These are phyloP conservation scores for Teratosphaeriaceae sp. DNA, from an alignment of 2,329 filamentous ascomycete species.

Conservation along the genomic window DNA sequence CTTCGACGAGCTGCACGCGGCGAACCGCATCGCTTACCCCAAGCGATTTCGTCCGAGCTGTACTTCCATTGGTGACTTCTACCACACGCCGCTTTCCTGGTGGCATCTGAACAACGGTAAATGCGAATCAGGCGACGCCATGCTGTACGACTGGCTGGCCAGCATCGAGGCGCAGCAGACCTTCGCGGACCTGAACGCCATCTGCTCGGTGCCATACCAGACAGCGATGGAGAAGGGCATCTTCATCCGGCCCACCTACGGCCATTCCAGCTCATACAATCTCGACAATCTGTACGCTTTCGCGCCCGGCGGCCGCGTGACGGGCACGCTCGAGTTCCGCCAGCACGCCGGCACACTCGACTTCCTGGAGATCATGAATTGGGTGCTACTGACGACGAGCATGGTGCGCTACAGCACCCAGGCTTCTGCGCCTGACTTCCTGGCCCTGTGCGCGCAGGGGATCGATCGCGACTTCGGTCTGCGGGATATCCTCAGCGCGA, in stretches of 20 bases:
- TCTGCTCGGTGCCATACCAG: background rate
- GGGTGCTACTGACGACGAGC: slow-evolving; percentile 15
- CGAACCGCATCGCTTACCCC: slow-evolving; percentile 5
- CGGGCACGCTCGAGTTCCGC: slow-evolving; percentile 27
- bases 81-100: slow-evolving; percentile 6
- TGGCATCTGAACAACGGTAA: slow-evolving; percentile 5
- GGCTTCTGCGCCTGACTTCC: slow-evolving; percentile 1
- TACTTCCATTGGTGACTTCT: background rate
- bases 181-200: slow-evolving; percentile 3
- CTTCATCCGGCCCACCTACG: too few species aligned
- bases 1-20: slow-evolving; percentile 14
- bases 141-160: slow-evolving; percentile 13
- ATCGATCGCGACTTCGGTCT: slow-evolving; percentile 3
- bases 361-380: slow-evolving; percentile 16
- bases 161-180: slow-evolving; percentile 7
- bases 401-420: slow-evolving; percentile 6
- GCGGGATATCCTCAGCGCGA: slow-evolving; percentile 1
- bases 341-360: slow-evolving; percentile 25
- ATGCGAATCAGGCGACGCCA: slow-evolving; percentile 1
- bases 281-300: background rate
- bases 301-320: background rate
- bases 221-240: background rate
- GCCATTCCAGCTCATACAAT: background rate
- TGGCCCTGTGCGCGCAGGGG: background rate
- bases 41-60: background rate